These are phyloP conservation scores for Heteromeles arbutifolia DNA, from an alignment of 306 rosid species.

Conservation along the genomic window DNA sequence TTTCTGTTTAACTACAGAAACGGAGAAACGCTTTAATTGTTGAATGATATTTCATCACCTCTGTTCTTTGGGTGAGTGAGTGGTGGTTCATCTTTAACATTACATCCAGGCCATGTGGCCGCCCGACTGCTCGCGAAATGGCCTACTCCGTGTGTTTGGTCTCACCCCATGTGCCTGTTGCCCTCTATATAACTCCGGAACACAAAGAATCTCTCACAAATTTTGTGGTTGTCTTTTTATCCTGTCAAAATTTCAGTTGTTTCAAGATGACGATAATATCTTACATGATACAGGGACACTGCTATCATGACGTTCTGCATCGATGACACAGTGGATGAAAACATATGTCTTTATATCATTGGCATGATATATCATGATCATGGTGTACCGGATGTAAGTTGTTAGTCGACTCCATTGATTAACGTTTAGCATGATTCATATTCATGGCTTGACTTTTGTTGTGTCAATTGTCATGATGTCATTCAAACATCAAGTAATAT, in stretches of 20 bases:
- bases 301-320: rapidly evolving
- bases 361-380: rapidly evolving
- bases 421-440: too few relatives aligned
- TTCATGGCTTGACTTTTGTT: background rate
- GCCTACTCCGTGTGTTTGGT: too few relatives aligned
- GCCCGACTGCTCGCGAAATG: too few relatives aligned
- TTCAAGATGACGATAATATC: too few relatives aligned
- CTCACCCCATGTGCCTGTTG: background rate
- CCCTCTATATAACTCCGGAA: background rate
- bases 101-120: background rate
- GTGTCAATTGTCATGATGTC: background rate
- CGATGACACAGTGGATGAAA: too few relatives aligned
- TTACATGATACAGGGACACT: rapidly evolving
- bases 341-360: too few relatives aligned
- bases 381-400: too few relatives aligned
- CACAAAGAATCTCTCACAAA: background rate
- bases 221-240: too few relatives aligned
- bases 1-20: background rate
- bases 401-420: too few relatives aligned
- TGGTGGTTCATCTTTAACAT: too few relatives aligned
- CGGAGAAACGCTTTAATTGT: background rate
- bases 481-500: background rate
- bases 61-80: too few relatives aligned
- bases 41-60: background rate
- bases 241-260: too few relatives aligned